Evolutionary conservation across 306 rosid genomes (phyloP).

Genomic region (Vicia sativa): DNA sequence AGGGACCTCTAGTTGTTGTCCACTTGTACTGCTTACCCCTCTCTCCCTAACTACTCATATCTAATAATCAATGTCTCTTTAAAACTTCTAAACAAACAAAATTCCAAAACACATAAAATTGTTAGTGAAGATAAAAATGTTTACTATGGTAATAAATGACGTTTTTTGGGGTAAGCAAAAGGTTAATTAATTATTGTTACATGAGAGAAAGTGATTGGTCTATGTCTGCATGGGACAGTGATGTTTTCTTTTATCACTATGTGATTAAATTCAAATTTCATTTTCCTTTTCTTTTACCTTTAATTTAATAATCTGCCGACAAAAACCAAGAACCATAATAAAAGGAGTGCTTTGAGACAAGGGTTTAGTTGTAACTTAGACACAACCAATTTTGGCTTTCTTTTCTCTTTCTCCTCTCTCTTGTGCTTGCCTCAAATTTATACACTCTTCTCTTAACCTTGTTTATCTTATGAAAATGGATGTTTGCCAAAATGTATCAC

Average conservation of each 20-base stretch:
- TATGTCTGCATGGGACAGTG: constrained; percentile 46
- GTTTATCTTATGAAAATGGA: constrained; percentile 49
- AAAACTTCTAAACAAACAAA: constrained; percentile 16
- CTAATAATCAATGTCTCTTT: constrained; percentile 6
- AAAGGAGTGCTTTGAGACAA: constrained; percentile 41
- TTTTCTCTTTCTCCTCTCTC: constrained; percentile 8
- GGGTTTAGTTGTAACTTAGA: constrained; percentile 33
- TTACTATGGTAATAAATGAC: background rate
- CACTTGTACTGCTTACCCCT: constrained; percentile 20
- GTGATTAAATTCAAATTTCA: constrained; percentile 34
- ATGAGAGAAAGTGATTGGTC: constrained; percentile 41
- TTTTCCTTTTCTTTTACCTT: constrained; percentile 42
- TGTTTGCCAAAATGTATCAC: constrained; percentile 52
- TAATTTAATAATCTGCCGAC: constrained; percentile 68
- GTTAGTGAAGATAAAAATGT: background rate
- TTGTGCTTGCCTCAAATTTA: constrained; percentile 29
- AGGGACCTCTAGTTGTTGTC: constrained; percentile 8
- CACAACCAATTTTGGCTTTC: constrained; percentile 34
- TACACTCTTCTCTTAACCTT: background rate
- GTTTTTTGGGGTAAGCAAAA: constrained; percentile 31
- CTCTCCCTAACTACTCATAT: constrained; percentile 17
- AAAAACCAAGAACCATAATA: constrained; percentile 54
- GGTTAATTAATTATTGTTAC: constrained; percentile 38
- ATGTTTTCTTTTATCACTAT: constrained; percentile 48
- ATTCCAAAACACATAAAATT: background rate